These are phyloP conservation scores for Fusarium nelsonii DNA, from an alignment of 2,329 filamentous ascomycete genomes.

Conservation along the genomic window DNA sequence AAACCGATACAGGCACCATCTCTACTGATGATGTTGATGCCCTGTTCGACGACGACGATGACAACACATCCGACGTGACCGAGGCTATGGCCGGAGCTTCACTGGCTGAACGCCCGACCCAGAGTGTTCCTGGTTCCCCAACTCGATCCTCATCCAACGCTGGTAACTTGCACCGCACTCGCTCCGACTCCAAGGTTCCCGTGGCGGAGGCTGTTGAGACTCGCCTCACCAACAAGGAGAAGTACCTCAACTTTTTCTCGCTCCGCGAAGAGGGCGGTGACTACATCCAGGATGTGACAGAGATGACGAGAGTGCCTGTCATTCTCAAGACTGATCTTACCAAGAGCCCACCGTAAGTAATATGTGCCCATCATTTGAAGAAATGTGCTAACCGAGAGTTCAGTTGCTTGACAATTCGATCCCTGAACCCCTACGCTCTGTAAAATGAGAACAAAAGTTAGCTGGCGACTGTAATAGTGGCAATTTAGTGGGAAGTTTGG, in stretches of 20 bases:
- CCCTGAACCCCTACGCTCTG: conserved; percentile 81
- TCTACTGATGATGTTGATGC: conserved; percentile 93
- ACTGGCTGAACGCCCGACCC: conserved; percentile 87
- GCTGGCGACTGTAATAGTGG: conserved; percentile 19
- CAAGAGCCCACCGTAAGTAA: conserved; percentile 98
- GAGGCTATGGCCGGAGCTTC: conserved; percentile 93
- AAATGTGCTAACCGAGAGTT: conserved; percentile 40
- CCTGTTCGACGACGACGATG: conserved; percentile 94
- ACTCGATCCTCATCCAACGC: conserved; percentile 77
- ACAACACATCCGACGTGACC: conserved; percentile 88
- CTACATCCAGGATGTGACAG: conserved; percentile 97
- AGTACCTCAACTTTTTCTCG: conserved; percentile 90
- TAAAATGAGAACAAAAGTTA: conserved; percentile 50
- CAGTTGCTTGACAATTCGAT: conserved; percentile 86
- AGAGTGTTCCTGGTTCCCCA: conserved; percentile 94
- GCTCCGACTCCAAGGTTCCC: conserved; percentile 92
- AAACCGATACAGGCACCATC: conserved; percentile 94
- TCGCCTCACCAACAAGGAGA: conserved; percentile 92
- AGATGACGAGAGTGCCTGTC: conserved; percentile 98
- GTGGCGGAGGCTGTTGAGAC: conserved; percentile 80
- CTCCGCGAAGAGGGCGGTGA: conserved; percentile 93
- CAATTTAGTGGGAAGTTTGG: conserved; percentile 25
- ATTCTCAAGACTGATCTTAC: conserved; percentile 97
- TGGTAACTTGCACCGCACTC: conserved; percentile 83
- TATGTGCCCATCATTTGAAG: neutral